Base-by-base conservation (phyloP, 352 stramenopile species). In the Aphanomyces invadans region DNA sequence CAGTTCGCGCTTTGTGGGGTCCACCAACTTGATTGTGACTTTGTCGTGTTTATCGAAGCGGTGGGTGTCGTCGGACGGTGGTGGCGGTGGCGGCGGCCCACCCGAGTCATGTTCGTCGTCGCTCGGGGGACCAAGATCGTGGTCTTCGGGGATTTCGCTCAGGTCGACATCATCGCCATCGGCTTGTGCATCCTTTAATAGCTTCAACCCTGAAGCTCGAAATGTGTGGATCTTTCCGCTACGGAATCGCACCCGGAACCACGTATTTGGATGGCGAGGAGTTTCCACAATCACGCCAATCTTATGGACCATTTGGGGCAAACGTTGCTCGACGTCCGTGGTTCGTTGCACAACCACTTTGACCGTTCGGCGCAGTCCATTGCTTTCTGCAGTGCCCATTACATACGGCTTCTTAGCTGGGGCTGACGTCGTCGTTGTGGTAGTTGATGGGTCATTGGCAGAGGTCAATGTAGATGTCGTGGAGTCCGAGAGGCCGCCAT, bases 181-280 rank as follows among this genome's bases (percentile, higher is more conserved):
- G 15, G 62, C 62, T 51, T 74, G 68, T n/a, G 64, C 72, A 12
- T 75, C 71, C 28, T 74, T 68, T 19, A 90, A 62, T 26, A 87
- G 69, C 59, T 87, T 73, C 26, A 94, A 60, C 21, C 83, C 86
- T 9, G 86, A 94, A 54, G 83, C 79, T 5, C 86, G 77, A 71
- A 92, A 94, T 70, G 91, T 94, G 74, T 91, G 80, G n/a, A 94
- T 83, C 26, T 94, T 83, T 33, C 81, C 81, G 46, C 92, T 81
- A 19, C 78, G 76, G 33, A 94, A 91, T 4, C 86, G 78, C 65
- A 94, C 86, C 64, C 83, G 88, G 64, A 89, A 91, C 86, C 86
- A 94, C 65, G 86, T 94, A 53, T 92, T 94, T 9, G 86, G 86
- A 67, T 94, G 86, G 61, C 82, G 79, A 36, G 86, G 86, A 0